Percentiles rank a stretch among this genome's conserved stretches.
phyloP scores from a whole-genome alignment of 164 flowering plant genomes.

The Vitis riparia region DNA sequence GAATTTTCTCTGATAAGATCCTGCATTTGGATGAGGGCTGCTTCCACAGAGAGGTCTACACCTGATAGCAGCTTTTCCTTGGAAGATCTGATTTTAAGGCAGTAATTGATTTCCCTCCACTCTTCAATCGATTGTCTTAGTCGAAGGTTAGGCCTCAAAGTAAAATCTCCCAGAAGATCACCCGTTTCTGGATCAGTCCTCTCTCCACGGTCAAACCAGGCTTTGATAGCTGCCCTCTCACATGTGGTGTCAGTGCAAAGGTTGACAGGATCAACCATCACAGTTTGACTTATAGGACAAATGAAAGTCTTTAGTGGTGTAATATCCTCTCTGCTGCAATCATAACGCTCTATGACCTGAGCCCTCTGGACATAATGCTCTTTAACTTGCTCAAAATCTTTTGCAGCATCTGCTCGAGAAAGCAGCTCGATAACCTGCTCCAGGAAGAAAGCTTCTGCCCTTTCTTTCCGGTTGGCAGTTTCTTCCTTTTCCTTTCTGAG shows the following conservation, averaged over 20 bases:
- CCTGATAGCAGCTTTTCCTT: constrained; percentile 40
- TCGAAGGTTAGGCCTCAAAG: constrained; percentile 55
- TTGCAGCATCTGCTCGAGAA: constrained; percentile 74
- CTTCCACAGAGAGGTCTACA: constrained; percentile 30
- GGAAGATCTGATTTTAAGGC: constrained; percentile 55
- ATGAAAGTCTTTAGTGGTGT: constrained; percentile 51
- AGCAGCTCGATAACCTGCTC: constrained; percentile 69
- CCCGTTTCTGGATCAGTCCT: constrained; percentile 63
- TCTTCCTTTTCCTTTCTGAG: constrained; percentile 66
- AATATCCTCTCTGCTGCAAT: constrained; percentile 38
- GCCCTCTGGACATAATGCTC: constrained; percentile 44
- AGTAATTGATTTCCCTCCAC: constrained; percentile 77
- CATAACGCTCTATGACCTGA: constrained; percentile 43
- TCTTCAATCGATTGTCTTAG: constrained; percentile 70
- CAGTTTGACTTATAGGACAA: constrained; percentile 43
- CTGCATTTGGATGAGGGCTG: constrained; percentile 49
- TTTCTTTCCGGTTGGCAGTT: constrained; percentile 58
- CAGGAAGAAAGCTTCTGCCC: constrained; percentile 57
- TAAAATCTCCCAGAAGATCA: constrained; percentile 46
- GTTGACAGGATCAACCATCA: constrained; percentile 79
- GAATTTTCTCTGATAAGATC: constrained; percentile 55
- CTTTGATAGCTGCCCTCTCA: constrained; percentile 57
- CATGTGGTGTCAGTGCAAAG: constrained; percentile 72
- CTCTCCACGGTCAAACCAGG: constrained; percentile 50
- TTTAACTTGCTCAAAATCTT: constrained; percentile 54